These are phyloP conservation scores for Yarrowia osloensis DNA, from an alignment of 805 yeast genomes.

Conservation along the genomic window DNA sequence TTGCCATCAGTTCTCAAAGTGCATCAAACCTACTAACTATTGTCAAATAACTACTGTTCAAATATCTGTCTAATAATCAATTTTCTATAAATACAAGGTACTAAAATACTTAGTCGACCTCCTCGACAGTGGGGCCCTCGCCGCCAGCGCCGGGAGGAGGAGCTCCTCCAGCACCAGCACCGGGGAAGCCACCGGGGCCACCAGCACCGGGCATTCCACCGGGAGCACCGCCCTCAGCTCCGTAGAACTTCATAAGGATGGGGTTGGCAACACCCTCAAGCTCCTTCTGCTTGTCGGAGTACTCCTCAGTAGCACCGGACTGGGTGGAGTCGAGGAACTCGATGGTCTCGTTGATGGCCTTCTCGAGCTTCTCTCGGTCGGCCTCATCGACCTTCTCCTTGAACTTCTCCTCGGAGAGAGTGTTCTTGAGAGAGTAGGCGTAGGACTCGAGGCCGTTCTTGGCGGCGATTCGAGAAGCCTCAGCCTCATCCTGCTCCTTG, in stretches of 20 bases:
- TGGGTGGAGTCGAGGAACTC: conserved; percentile 92
- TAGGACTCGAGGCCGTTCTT: conserved; percentile 95
- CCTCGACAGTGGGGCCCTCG: conserved; percentile 65
- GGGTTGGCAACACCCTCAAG: conserved; percentile 94
- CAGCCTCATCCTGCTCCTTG: conserved; percentile 95
- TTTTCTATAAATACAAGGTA: conserved; percentile 24
- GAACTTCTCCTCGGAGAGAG: conserved; percentile 71
- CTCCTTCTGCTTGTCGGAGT: conserved; percentile 89
- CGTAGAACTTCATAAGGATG: conserved; percentile 95
- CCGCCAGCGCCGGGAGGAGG: conserved; percentile 55
- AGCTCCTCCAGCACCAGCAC: conserved; percentile 58
- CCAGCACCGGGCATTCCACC: conserved; percentile 78
- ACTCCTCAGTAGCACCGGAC: conserved; percentile 92
- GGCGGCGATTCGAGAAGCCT: conserved; percentile 87
- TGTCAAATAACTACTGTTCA: not conserved
- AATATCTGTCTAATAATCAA: conserved; percentile 7
- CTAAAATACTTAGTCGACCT: conserved; percentile 38
- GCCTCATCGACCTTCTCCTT: conserved; percentile 73
- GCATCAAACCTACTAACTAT: too few relatives aligned
- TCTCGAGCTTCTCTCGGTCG: conserved; percentile 67
- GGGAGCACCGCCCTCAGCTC: conserved; percentile 71
- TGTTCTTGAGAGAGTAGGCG: conserved; percentile 88
- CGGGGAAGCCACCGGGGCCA: conserved; percentile 63
- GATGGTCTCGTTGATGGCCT: conserved; percentile 82
- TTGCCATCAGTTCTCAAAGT: too few relatives aligned